Percentiles rank a stretch among this genome's conserved stretches.
Conservation (phyloP, 176 grass and related monocot species). For the Triticum urartu region DNA sequence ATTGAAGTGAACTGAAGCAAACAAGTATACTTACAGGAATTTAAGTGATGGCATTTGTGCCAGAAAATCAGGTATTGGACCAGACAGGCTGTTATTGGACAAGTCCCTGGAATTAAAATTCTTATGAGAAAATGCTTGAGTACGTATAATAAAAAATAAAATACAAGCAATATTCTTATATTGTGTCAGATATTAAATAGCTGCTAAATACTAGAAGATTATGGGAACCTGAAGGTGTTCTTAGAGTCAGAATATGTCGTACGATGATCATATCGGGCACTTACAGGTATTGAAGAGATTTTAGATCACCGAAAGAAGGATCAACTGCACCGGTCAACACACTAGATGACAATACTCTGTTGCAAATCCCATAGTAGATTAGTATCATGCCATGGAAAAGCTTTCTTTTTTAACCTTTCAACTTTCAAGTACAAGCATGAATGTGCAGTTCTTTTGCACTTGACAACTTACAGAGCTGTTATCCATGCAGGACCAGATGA, state of each 20-base stretch:
- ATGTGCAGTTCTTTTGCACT: not conserved
- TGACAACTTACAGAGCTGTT: conserved; percentile 52
- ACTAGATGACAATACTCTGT: conserved; percentile 47
- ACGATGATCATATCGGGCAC: not conserved
- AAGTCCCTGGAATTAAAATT: conserved; percentile 52
- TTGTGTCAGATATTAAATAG: not conserved
- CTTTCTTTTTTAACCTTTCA: not conserved
- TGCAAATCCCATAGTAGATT: not conserved
- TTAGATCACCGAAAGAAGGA: conserved; percentile 44
- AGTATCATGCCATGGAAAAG: not conserved
- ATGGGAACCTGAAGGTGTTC: not conserved
- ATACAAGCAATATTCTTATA: not conserved
- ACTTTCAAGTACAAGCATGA: not conserved
- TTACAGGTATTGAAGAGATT: conserved; percentile 50
- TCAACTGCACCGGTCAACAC: conserved; percentile 39
- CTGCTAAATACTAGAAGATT: not conserved
- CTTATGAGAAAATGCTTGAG: not conserved
- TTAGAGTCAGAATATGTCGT: not conserved
- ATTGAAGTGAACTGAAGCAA: not conserved
- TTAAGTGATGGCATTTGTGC: conserved; percentile 47
- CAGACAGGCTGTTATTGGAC: conserved; percentile 67
- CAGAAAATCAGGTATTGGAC: conserved; percentile 65
- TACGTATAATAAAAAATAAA: not conserved
- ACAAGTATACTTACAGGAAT: conserved; percentile 54
- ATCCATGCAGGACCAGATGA: conserved; percentile 32